Evolutionary conservation across 495 filamentous ascomycete species (phyloP), one percentile per base, ranked within the genome.

Genomic region (Penicillium angulare): DNA sequence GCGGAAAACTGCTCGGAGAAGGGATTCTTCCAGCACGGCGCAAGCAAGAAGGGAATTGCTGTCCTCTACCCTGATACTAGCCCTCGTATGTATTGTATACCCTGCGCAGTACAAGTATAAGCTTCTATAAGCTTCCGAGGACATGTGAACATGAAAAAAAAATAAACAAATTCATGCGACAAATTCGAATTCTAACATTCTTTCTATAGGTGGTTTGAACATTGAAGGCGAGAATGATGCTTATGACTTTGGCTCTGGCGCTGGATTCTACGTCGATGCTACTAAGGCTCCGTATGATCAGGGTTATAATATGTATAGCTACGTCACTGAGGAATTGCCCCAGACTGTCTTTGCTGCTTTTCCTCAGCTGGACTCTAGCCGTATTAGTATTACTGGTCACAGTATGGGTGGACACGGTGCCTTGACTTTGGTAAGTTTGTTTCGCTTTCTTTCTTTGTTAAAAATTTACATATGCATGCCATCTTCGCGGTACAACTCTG

Each of bases 351-450:
- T 90, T 67, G 66, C 61, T 10, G 70, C 77, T 3, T 89, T 88
- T 57, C 68, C 76, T 12, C 70, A 83, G 59, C 67, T 98, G 2
- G 91, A 96, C 65, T 43, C 62, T 0, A 70, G 57, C 13, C 72
- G 84, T 0, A 82, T 96, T 29, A 84, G 84, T 61, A 92, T 98
- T 56, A 90, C 86, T 29, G 93, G 93, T 3, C 93, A 97, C 68
- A 87, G 82, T 59, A 98, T 98, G 93, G 93, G 93, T 58, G 93
- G 93, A 0, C 93, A 97, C 69, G 93, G 93, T 18, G 93, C 93
- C 40, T 73, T 98, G 55, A 96, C 90, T 43, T 69, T 97, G 57
- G 82, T 85, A 61, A 42, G 47, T 56, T 13, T 21, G n/a, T 43
- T 26, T 35, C n/a, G 43, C 44, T 29, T 39, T 10, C 15, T 17